Base-by-base conservation (phyloP, 345 rosid species). In the Diplotaxis tenuifolia region DNA sequence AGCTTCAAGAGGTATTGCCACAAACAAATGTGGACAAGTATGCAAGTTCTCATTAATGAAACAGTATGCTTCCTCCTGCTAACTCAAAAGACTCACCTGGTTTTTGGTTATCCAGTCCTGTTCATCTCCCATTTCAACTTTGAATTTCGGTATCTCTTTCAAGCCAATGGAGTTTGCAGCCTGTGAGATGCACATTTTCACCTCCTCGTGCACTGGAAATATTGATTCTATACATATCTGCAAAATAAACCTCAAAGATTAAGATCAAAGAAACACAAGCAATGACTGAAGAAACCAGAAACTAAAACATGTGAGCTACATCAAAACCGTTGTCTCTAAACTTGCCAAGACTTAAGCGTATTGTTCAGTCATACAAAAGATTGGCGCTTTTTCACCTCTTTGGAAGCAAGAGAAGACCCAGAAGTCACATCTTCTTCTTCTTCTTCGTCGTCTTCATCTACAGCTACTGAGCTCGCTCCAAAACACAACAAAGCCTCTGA, bases 401-500 rank as follows among this genome's bases (percentile, higher is more conserved):
- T 81, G 1, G 95, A 79, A 77, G 54, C 79, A 50, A 73, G 72
- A 68, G 22, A 57, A 45, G 67, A 79, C 64, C 60, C 66, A 69
- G 67, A 70, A 71, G 62, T 16, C 34, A 1, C 56, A 65, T 47
- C 56, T 57, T 76, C 49, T 32, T 64, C 47, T 12, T 38, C 57
- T 18, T 70, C 57, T 12, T 38, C 25, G 8, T 78, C 82, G 62
- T 81, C 87, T 82, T 75, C 83, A 70, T 88, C 89, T 62, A 87
- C 75, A 23, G 82, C 75, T 4, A 83, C 78, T 10, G 96, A 94
- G 74, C 82, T 84, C 53, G 98, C 98, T 67, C 97, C 97, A 52
- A 94, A 91, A 78, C 83, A 83, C 63, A 91, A 60, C 65, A 94
- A 86, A 19, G 96, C 93, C 63, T 94, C 98, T 7, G 96, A 91